phyloP scores from a whole-genome alignment of 2,329 filamentous ascomycete genomes.

The Cladosporium sp. region DNA sequence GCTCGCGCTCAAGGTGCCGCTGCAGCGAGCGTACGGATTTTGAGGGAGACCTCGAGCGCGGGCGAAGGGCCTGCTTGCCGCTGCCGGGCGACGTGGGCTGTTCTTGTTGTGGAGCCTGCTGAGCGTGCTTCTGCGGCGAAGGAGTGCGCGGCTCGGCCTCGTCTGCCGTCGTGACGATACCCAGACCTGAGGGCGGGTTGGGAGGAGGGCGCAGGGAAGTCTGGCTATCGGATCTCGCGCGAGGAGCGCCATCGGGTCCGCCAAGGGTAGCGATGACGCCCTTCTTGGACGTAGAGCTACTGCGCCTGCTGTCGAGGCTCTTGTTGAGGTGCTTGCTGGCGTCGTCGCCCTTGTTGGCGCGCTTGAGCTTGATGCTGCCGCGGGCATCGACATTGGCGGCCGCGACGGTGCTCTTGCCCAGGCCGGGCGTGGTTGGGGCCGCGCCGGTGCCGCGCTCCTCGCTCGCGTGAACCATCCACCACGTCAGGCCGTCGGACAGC shows the following conservation, averaged over 20 bases:
- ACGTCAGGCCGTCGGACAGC: slow-evolving; percentile 85
- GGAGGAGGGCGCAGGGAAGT: slow-evolving; percentile 15
- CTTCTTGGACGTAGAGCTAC: slow-evolving; percentile 79
- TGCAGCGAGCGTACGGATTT: slow-evolving; percentile 28
- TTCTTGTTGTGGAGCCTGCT: neutral
- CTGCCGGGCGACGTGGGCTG: neutral
- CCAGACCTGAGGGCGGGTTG: slow-evolving; percentile 2
- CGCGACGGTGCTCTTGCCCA: slow-evolving; percentile 86
- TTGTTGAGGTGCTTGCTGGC: slow-evolving; percentile 58
- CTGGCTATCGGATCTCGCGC: slow-evolving; percentile 20
- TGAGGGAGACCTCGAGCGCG: slow-evolving; percentile 25
- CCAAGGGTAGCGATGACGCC: slow-evolving; percentile 42
- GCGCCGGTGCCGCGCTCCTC: slow-evolving; percentile 75
- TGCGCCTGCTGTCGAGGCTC: slow-evolving; percentile 84
- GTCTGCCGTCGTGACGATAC: neutral
- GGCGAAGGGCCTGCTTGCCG: neutral
- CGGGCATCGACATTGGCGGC: slow-evolving; percentile 80
- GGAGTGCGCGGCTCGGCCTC: neutral
- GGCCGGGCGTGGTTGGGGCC: slow-evolving; percentile 77
- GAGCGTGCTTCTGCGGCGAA: neutral
- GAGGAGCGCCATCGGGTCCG: slow-evolving; percentile 9
- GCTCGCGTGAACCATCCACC: slow-evolving; percentile 89
- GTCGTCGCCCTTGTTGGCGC: slow-evolving; percentile 37
- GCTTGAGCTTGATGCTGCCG: slow-evolving; percentile 52
- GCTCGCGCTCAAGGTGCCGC: slow-evolving; percentile 20